Conservation (phyloP, 2,329 filamentous ascomycete genomes). For the Beauveria asiatica region DNA sequence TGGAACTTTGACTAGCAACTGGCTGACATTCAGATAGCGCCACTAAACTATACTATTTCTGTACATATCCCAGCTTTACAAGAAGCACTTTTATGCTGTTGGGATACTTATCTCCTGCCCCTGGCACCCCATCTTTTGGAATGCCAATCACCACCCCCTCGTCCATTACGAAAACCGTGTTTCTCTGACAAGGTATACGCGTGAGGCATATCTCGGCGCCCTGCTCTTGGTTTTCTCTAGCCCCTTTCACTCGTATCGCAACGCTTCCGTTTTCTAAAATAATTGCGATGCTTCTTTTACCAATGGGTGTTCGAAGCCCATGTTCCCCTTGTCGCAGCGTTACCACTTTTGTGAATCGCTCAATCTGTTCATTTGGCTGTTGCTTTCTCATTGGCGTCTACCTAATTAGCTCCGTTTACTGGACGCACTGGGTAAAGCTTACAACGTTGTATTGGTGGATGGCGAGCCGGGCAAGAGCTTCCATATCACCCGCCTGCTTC, state of each 20-base stretch:
- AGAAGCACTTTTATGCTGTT: not conserved
- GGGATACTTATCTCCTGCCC: not conserved
- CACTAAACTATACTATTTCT: not conserved
- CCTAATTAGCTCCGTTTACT: not conserved
- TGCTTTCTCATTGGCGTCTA: not conserved
- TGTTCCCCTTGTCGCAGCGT: not conserved
- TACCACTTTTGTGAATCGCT: not conserved
- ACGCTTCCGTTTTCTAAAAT: not conserved
- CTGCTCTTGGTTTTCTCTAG: not conserved
- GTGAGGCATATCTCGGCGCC: not conserved
- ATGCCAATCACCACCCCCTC: not conserved
- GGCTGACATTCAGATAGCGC: too few relatives aligned
- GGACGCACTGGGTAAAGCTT: not conserved
- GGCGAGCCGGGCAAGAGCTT: not conserved
- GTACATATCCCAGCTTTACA: not conserved
- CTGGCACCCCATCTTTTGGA: not conserved
- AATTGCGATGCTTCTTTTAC: not conserved
- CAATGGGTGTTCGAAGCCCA: not conserved
- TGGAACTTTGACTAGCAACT: too few relatives aligned
- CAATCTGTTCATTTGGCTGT: not conserved
- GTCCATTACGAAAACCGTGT: not conserved
- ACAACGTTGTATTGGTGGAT: not conserved
- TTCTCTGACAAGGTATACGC: not conserved
- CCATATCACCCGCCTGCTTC: not conserved
- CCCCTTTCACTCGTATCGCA: not conserved